phyloP scores from a whole-genome alignment of 306 rosid species.

The Sindora glabra region DNA sequence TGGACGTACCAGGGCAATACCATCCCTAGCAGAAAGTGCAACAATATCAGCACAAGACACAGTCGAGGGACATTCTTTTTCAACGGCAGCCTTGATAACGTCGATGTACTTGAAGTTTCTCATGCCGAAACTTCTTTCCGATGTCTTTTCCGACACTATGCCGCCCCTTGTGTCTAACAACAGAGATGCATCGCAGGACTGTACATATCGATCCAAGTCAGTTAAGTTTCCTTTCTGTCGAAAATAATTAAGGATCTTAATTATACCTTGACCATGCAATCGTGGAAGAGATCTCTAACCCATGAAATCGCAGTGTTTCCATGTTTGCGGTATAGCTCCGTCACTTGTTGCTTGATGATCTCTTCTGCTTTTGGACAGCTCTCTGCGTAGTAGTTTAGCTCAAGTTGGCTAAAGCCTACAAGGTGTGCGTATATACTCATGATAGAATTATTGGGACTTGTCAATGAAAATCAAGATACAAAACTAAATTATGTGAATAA shows the following conservation, averaged over 20 bases:
- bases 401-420: constrained; percentile 36
- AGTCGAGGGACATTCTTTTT: constrained; percentile 28
- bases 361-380: constrained; percentile 53
- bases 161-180: constrained; percentile 31
- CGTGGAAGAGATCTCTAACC: constrained; percentile 58
- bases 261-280: constrained; percentile 49
- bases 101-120: constrained; percentile 45
- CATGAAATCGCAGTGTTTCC: constrained; percentile 54
- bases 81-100: constrained; percentile 38
- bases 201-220: too few relatives aligned
- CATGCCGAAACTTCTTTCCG: constrained; percentile 42
- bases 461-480: too few relatives aligned
- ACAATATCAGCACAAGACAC: constrained; percentile 57
- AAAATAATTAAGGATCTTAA: too few relatives aligned
- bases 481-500: not conserved
- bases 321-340: constrained; percentile 30
- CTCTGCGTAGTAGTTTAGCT: constrained; percentile 26
- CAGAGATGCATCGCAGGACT: constrained; percentile 57
- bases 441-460: not conserved
- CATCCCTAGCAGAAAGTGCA: constrained; percentile 48
- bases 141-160: constrained; percentile 30
- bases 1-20: constrained; percentile 34
- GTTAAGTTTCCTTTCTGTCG: too few relatives aligned
- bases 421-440: not conserved
- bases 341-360: constrained; percentile 39